A percentile compares a stretch with the other conserved stretches of the same genome.
phyloP scores from a whole-genome alignment of 164 flowering plant species.

The Aristolochia contorta region DNA sequence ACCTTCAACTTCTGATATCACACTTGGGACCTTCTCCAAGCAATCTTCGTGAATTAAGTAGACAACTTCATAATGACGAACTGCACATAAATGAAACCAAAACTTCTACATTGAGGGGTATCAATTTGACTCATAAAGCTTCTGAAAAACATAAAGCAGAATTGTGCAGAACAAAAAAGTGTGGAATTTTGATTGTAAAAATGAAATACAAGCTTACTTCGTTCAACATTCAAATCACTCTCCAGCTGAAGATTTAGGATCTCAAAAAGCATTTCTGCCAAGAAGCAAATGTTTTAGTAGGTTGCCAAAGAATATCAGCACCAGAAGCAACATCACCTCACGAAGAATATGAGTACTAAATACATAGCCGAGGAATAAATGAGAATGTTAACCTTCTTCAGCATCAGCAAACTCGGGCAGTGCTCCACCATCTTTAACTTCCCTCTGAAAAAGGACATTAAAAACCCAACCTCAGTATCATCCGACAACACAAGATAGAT shows the following conservation, averaged over 20 bases:
- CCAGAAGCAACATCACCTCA: not conserved
- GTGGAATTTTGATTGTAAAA: not conserved
- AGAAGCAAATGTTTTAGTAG: constrained; percentile 7
- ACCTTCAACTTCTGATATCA: constrained; percentile 83
- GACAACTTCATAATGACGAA: constrained; percentile 94
- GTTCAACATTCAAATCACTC: constrained; percentile 42
- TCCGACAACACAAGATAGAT: no score
- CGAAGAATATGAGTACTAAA: not conserved
- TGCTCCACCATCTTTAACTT: no score
- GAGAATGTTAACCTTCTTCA: constrained; percentile 56
- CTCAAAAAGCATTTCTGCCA: constrained; percentile 68
- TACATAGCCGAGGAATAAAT: not conserved
- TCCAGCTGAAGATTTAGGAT: constrained; percentile 66
- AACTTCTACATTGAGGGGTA: not conserved
- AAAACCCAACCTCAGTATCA: no score
- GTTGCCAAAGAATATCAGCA: not conserved
- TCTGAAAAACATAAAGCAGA: not conserved
- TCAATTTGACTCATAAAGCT: not conserved
- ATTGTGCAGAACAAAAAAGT: no score
- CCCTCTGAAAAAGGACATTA: no score
- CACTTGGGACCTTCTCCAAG: constrained; percentile 58
- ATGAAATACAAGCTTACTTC: constrained; percentile 36
- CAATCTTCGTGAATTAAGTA: constrained; percentile 76
- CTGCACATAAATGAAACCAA: constrained; percentile 25
- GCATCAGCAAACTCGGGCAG: constrained; percentile 83